Conservation (phyloP, 2,329 filamentous ascomycete species). For the Colletotrichum sp. region DNA sequence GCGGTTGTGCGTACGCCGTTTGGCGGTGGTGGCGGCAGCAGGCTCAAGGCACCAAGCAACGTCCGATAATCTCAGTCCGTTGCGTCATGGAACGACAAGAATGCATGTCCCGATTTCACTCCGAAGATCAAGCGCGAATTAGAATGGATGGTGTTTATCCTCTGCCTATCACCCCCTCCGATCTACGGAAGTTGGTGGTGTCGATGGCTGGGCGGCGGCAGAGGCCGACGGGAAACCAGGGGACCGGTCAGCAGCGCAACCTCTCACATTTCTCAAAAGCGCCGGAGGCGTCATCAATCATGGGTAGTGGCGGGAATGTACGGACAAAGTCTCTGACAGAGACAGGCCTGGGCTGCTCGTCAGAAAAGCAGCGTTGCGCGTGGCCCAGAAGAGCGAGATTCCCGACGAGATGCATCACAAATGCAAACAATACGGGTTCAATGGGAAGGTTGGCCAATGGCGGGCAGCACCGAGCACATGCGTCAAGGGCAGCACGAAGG, state of each 20-base stretch:
- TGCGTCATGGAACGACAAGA: conserved; percentile 8
- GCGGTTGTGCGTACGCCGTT: background rate
- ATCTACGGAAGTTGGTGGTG: conserved; percentile 12
- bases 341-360: background rate
- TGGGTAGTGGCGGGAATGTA: background rate
- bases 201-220: background rate
- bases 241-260: background rate
- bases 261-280: conserved; percentile 7
- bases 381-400: background rate
- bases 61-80: background rate
- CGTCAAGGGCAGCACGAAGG: background rate
- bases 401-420: background rate
- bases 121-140: background rate
- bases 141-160: background rate
- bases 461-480: conserved; percentile 8
- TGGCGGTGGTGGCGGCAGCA: background rate
- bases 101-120: background rate
- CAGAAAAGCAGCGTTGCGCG: background rate
- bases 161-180: conserved; percentile 1
- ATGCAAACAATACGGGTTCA: background rate
- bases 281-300: conserved; percentile 12
- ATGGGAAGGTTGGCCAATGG: conserved; percentile 8
- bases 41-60: background rate
- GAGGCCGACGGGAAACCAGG: conserved; percentile 6
- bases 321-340: background rate